Evolutionary conservation across 2,329 filamentous ascomycete genomes (phyloP), one percentile per base, ranked within the genome.

Genomic region (Hymenoscyphus infarciens): DNA sequence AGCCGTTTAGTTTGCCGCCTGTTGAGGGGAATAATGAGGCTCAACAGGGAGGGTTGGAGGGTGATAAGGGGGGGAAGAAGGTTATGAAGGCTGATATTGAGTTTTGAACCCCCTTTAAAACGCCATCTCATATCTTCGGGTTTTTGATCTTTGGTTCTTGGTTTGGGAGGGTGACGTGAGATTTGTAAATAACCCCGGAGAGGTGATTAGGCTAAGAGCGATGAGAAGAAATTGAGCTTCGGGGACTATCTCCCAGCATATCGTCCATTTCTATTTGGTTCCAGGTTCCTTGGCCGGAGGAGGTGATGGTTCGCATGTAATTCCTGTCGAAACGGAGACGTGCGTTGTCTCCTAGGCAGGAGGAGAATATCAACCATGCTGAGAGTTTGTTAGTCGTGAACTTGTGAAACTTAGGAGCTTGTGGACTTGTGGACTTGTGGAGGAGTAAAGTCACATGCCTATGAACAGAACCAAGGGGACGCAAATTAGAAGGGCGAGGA

Each of bases 1-100:
- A 88, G 70, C 92, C 92, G 0, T 97, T 92, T 76, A 95, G 90
- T 74, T 80, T 99, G 53, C 95, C 95, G 29, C 95, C 95, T 0
- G 80, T 94, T 49, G 90, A 92, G 61, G 91, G 89, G 1, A 91
- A 92, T 67, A 78, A 80, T 31, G 76, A 77, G 35, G 67, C 64
- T 35, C 8, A 74, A 56, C 65, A 70, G 57, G 67, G 64, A 54
- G 68, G 69, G 5, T 38, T 73, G 38, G 71, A 73, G 56, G 66
- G 63, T 65, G 68, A 72, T 60, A 62, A 67, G 65, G 69, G 70
- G 38, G 42, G 42, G 19, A 69, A 29, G 42, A 67, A 73, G 56
- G 64, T 69, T 38, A 74, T 67, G 3, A 74, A 74, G 61, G 66
- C 66, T 53, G 72, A 75, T 61, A 72, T 74, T 56, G 72, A 75